phyloP scores from a whole-genome alignment of 2,329 filamentous ascomycete species.

The Camillea tinctor region DNA sequence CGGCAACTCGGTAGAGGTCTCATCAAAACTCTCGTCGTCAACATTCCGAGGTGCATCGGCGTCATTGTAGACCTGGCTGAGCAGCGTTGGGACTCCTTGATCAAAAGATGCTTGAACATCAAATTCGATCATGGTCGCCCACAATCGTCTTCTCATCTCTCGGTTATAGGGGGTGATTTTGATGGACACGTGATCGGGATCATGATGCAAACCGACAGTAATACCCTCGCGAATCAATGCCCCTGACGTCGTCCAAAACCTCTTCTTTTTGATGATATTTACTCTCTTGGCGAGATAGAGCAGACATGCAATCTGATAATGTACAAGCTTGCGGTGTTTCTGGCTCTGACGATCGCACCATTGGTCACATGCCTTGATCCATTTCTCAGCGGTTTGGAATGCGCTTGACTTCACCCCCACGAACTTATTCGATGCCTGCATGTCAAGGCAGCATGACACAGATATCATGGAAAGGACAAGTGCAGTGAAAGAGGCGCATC shows the following conservation, averaged over 20 bases:
- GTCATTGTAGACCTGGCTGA: slow-evolving; percentile 57
- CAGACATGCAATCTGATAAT: slow-evolving; percentile 60
- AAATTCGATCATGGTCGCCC: slow-evolving; percentile 61
- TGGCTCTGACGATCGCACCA: slow-evolving; percentile 58
- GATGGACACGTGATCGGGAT: slow-evolving; percentile 54
- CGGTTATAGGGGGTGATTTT: slow-evolving; percentile 59
- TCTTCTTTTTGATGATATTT: slow-evolving; percentile 64
- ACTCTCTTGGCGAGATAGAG: slow-evolving; percentile 61
- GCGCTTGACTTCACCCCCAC: slow-evolving; percentile 58
- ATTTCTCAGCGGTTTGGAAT: slow-evolving; percentile 54
- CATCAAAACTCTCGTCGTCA: slow-evolving; percentile 57
- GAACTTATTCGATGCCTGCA: slow-evolving; percentile 52
- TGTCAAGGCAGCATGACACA: slow-evolving; percentile 57
- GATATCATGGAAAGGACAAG: slow-evolving; percentile 60
- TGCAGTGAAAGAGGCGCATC: slow-evolving; percentile 54
- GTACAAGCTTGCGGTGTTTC: slow-evolving; percentile 59
- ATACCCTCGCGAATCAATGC: slow-evolving; percentile 57
- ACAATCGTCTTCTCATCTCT: slow-evolving; percentile 61
- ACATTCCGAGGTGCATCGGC: slow-evolving; percentile 56
- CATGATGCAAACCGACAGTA: slow-evolving; percentile 57
- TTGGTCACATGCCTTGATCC: slow-evolving; percentile 54
- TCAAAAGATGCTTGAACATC: slow-evolving; percentile 63
- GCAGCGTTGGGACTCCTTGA: slow-evolving; percentile 56
- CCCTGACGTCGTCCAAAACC: slow-evolving; percentile 59
- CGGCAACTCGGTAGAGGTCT: slow-evolving; percentile 50